phyloP scores from a whole-genome alignment of 225 moss, liverwort and hornwort genomes.

The Pleurozium schreberi region DNA sequence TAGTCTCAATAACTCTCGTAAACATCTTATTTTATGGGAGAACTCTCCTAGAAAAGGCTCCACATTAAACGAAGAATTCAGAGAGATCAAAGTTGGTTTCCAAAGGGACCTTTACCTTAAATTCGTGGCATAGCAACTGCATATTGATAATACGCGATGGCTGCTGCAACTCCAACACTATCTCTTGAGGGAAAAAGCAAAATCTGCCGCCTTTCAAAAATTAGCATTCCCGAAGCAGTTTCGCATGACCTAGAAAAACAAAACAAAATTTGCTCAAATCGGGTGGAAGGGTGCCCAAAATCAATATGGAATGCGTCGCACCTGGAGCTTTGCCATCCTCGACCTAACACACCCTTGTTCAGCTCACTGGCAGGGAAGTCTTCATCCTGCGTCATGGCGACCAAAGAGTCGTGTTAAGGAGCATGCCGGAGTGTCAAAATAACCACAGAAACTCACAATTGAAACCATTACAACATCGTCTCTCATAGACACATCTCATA shows the following conservation, averaged over 20 bases:
- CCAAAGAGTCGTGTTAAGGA: background rate
- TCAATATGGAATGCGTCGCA: background rate
- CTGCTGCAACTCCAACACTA: constrained; percentile 75
- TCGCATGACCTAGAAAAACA: background rate
- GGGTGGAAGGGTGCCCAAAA: background rate
- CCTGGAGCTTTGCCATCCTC: constrained; percentile 99
- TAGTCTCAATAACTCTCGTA: background rate
- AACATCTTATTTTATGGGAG: background rate
- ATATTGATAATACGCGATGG: constrained; percentile 85
- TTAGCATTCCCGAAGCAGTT: background rate
- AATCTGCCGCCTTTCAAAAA: constrained; percentile 28
- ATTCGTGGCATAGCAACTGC: constrained; percentile 95
- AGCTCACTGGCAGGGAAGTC: constrained; percentile 76
- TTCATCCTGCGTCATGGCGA: constrained; percentile 49
- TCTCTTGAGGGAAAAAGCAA: constrained; percentile 88
- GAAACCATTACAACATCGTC: background rate
- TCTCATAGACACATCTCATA: background rate
- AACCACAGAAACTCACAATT: background rate
- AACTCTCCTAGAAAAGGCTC: background rate
- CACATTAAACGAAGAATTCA: background rate
- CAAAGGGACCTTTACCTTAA: constrained; percentile 33
- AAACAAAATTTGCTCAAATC: background rate
- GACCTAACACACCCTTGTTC: constrained; percentile 83
- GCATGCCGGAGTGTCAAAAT: background rate
- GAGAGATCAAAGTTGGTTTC: background rate